Percentiles rank a stretch among this genome's conserved stretches.
Evolutionary conservation across 2,329 filamentous ascomycete genomes (phyloP).

Genomic region (Calonectria montana): DNA sequence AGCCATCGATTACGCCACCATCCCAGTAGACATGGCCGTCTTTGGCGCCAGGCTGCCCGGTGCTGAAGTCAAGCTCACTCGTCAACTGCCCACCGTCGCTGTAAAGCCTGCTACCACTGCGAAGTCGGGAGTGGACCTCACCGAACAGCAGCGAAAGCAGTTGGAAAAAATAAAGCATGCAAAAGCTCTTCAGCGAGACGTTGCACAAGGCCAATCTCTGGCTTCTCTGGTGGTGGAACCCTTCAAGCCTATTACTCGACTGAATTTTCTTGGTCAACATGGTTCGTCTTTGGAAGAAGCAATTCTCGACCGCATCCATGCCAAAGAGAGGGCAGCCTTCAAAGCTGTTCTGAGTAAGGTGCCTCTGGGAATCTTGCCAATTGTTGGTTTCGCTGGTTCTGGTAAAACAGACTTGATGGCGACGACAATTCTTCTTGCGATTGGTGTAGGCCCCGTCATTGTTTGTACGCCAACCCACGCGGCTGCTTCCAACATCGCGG

Average conservation of each 20-base stretch:
- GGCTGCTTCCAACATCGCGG: not conserved
- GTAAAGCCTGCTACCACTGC: not conserved
- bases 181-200: not conserved
- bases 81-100: not conserved
- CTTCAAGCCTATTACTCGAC: not conserved
- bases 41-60: not conserved
- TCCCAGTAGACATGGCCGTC: not conserved
- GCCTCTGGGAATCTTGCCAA: not conserved
- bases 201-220: not conserved
- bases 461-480: not conserved
- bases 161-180: not conserved
- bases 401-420: not conserved
- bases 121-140: not conserved
- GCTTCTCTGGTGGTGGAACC: not conserved
- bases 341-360: not conserved
- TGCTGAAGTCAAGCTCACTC: not conserved
- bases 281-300: not conserved
- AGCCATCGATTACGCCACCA: no score
- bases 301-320: not conserved
- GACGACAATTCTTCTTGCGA: not conserved
- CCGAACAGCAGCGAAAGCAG: no score
- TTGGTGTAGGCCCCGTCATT: not conserved
- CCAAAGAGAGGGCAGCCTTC: not conserved
- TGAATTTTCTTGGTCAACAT: not conserved
- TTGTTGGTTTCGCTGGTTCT: not conserved